Percentiles rank a stretch among this genome's conserved stretches.
Evolutionary conservation across 2,329 filamentous ascomycete species (phyloP).

Genomic region (Ampelomyces quisqualis): DNA sequence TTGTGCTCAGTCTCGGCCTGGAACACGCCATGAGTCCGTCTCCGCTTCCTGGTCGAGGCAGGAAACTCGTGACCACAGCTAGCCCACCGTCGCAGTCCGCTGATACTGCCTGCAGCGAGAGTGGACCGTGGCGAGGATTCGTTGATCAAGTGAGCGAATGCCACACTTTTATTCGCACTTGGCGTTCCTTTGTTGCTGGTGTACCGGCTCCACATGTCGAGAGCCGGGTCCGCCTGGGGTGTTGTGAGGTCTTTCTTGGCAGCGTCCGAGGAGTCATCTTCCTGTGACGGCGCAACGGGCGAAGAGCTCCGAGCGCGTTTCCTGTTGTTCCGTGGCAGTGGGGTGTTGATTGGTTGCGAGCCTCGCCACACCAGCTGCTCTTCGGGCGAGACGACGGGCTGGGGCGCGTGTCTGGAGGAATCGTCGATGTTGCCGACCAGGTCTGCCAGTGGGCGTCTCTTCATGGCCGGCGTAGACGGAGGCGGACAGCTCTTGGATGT

Average conservation of each 20-base stretch:
- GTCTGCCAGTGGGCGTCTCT: constrained; percentile 60
- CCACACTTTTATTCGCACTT: constrained; percentile 39
- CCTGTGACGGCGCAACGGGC: constrained; percentile 44
- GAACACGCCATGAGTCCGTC: constrained; percentile 40
- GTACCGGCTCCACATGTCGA: constrained; percentile 52
- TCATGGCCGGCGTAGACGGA: constrained; percentile 61
- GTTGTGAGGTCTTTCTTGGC: constrained; percentile 40
- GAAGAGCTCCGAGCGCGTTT: constrained; percentile 53
- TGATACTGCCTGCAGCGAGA: constrained; percentile 48
- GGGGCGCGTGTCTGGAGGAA: constrained; percentile 50
- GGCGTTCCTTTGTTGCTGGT: constrained; percentile 43
- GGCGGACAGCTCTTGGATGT: constrained; percentile 37
- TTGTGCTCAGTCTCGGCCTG: constrained; percentile 27
- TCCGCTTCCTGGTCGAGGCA: constrained; percentile 45
- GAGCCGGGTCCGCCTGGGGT: constrained; percentile 50
- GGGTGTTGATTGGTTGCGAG: constrained; percentile 48
- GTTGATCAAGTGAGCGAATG: constrained; percentile 49
- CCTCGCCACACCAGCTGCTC: constrained; percentile 62
- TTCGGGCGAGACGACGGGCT: constrained; percentile 56
- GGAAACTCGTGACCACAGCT: constrained; percentile 55
- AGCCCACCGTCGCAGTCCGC: constrained; percentile 51
- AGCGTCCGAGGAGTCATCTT: constrained; percentile 36
- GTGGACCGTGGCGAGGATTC: constrained; percentile 50
- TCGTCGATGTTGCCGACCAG: constrained; percentile 63
- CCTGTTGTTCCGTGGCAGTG: constrained; percentile 45